Conservation (phyloP, 1,139 yeast genomes). For the Yamadazyma conglobata region DNA sequence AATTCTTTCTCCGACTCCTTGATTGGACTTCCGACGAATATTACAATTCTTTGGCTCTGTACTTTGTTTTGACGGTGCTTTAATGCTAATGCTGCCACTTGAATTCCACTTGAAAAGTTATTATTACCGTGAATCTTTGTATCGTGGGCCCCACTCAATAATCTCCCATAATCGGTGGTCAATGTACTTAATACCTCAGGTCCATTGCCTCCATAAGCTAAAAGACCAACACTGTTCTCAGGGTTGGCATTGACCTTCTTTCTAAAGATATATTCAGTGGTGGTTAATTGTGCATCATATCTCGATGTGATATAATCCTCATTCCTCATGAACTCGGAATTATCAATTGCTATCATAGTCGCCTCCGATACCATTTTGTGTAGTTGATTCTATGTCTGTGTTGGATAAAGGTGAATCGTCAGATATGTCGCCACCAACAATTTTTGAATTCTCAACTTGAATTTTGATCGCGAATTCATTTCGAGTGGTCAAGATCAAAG, state of each 20-base stretch:
- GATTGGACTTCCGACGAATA: conserved; percentile 88
- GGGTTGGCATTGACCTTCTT: conserved; percentile 87
- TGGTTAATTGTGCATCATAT: conserved; percentile 88
- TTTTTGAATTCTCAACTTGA: no score
- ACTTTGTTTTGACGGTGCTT: conserved; percentile 94
- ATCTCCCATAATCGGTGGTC: conserved; percentile 83
- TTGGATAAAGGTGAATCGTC: not conserved
- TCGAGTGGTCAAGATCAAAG: no score
- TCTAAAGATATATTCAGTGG: conserved; percentile 86
- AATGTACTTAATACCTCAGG: conserved; percentile 86
- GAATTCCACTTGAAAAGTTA: conserved; percentile 81
- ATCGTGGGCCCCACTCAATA: conserved; percentile 83
- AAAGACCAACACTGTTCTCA: conserved; percentile 87
- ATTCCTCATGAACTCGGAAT: conserved; percentile 92
- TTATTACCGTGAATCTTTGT: conserved; percentile 67
- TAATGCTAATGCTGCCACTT: conserved; percentile 95
- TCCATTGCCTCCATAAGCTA: conserved; percentile 82
- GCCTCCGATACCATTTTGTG: conserved; percentile 85
- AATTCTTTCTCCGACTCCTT: conserved; percentile 67
- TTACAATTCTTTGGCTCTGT: conserved; percentile 86
- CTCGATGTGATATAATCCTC: conserved; percentile 91
- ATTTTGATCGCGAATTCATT: no score
- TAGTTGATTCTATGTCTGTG: conserved; percentile 2
- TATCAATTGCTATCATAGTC: conserved; percentile 91
- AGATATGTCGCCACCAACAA: conserved; percentile 10